phyloP scores from a whole-genome alignment of 2,329 filamentous ascomycete genomes.

The Trichoderma aggressivum region DNA sequence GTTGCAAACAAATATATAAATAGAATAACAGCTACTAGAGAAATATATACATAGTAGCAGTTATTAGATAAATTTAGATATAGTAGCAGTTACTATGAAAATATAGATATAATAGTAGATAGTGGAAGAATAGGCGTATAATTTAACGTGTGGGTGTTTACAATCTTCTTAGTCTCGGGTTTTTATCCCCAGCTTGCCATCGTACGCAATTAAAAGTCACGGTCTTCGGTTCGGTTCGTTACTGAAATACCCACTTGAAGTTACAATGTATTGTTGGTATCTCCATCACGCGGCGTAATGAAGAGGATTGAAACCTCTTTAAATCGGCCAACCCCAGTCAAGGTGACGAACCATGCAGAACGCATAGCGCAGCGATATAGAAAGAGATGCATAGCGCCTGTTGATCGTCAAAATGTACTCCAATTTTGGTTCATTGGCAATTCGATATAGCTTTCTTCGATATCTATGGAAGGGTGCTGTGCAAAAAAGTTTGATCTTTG shows the following conservation, averaged over 20 bases:
- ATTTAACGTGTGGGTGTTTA: no score
- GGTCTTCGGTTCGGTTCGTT: not conserved
- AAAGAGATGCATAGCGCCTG: not conserved
- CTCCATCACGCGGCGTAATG: not conserved
- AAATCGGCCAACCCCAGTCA: not conserved
- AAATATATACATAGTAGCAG: no score
- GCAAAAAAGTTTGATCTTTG: not conserved
- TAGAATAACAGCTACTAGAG: no score
- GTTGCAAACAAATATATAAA: no score
- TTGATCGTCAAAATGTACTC: not conserved
- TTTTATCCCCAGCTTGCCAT: no score
- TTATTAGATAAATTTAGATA: no score
- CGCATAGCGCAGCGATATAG: not conserved
- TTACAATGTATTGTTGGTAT: not conserved
- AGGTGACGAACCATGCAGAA: not conserved
- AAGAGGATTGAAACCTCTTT: not conserved
- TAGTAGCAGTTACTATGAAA: no score
- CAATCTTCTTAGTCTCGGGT: no score
- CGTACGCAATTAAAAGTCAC: no score
- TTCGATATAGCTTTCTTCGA: not conserved
- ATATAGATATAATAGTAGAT: no score
- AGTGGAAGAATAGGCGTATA: no score
- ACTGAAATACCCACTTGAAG: not conserved
- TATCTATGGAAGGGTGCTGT: not conserved
- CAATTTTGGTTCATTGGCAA: not conserved